Evolutionary conservation across 2,329 filamentous ascomycete genomes (phyloP), one percentile per base, ranked within the genome.

Genomic region (Lanzia echinophila): DNA sequence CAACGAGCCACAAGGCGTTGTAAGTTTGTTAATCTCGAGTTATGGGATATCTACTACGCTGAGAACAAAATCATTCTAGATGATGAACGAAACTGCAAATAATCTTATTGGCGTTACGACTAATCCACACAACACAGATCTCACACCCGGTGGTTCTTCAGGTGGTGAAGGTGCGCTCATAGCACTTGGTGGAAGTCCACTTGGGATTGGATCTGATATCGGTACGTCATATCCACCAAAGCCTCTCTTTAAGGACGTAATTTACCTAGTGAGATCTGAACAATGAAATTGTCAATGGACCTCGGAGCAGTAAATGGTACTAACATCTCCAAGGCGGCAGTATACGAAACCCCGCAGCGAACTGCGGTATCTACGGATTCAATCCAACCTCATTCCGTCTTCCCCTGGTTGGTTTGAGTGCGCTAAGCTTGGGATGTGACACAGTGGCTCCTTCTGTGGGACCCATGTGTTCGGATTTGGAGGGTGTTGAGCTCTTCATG

Each of bases 91-190:
- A n/a, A n/a, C n/a, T n/a, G n/a, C n/a, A n/a, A n/a, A n/a, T n/a
- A n/a, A 17, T 2, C 2, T 17, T 19, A 6, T 15, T 17, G 32
- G 77, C 2, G 68, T 72, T 0, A 82, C 79, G 0, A 70, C 75
- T 10, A 82, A 82, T 59, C 79, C 79, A 0, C 73, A 72, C 63
- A 81, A 82, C 62, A 70, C 68, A 1, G 71, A 68, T 1, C 63
- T 82, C 22, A 77, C 77, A 0, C 62, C 71, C 17, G 79, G 79
- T 6, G 79, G 79, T 2, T 77, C 73, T 3, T 78, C 75, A 6
- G 79, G 80, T 41, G 79, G 79, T 43, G 79, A 83, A 66, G 78
- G 78, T 1, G 78, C 79, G 0, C 65, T 82, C 3, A 53, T 81
- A 12, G 79, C 72, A 1, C 67, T 81, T 22, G 66, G 73, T 20